These are phyloP conservation scores for Aspergillus flavus DNA, from an alignment of 2,329 filamentous ascomycete species.

Conservation along the genomic window DNA sequence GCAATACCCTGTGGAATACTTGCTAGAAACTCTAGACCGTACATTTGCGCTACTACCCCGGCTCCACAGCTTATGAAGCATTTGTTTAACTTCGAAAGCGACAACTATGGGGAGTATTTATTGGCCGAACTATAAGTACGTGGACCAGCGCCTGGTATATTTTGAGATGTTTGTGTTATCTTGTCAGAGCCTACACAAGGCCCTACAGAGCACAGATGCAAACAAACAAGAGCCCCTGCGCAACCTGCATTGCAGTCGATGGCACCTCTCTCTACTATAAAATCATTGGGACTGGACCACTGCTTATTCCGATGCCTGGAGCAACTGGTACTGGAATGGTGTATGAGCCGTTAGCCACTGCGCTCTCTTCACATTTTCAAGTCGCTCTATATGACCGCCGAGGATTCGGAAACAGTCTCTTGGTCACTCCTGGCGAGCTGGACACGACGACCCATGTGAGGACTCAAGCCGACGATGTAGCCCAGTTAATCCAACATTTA, in stretches of 20 bases:
- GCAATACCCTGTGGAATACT: not conserved
- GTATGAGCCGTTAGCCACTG: constrained; percentile 9
- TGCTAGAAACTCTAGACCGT: no score
- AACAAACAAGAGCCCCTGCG: not conserved
- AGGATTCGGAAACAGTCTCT: constrained; percentile 15
- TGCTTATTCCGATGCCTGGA: constrained; percentile 13
- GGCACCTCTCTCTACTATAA: constrained; percentile 5
- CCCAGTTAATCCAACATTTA: not conserved
- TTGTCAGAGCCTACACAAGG: not conserved
- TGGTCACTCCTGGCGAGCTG: not conserved
- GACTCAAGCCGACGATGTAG: not conserved
- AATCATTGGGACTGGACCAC: constrained; percentile 7
- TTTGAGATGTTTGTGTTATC: no score
- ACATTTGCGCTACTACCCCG: not conserved
- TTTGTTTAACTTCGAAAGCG: not conserved
- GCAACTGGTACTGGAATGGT: constrained; percentile 10
- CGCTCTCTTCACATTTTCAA: constrained; percentile 8
- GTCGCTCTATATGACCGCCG: constrained; percentile 17
- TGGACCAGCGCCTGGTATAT: not conserved
- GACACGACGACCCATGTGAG: not conserved
- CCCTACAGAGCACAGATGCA: not conserved
- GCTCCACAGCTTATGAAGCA: not conserved
- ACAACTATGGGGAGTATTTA: not conserved
- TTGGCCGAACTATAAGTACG: not conserved
- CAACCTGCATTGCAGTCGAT: not conserved